These are phyloP conservation scores for Naganishia onofrii DNA, from an alignment of 768 basidiomycete species.

Conservation along the genomic window DNA sequence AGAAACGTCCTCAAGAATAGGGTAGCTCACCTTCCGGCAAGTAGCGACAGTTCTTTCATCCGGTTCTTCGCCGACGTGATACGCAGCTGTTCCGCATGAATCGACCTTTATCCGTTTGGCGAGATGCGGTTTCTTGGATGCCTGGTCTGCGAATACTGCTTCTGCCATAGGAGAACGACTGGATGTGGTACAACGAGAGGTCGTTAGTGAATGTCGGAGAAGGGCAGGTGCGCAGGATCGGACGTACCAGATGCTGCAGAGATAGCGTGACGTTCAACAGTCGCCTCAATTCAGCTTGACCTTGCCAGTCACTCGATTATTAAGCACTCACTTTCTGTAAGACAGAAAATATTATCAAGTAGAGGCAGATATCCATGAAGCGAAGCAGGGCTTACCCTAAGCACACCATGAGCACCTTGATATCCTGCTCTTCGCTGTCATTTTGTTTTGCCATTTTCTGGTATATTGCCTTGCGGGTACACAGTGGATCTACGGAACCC, in stretches of 20 bases:
- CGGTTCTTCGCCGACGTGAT: conserved; percentile 78
- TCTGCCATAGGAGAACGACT: conserved; percentile 89
- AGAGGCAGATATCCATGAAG: background rate
- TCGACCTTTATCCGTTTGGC: conserved; percentile 65
- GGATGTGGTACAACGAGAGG: background rate
- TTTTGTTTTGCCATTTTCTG: background rate
- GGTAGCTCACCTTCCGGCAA: conserved; percentile 63
- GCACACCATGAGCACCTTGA: conserved; percentile 50
- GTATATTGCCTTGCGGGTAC: background rate
- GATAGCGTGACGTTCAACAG: background rate
- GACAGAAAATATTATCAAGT: conserved; percentile 6
- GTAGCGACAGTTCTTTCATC: conserved; percentile 71
- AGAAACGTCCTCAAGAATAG: background rate
- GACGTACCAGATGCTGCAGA: conserved; percentile 37
- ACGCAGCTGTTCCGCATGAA: conserved; percentile 79
- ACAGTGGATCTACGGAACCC: background rate
- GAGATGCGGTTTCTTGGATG: conserved; percentile 33
- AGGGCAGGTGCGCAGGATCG: background rate
- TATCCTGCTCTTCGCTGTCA: conserved; percentile 24
- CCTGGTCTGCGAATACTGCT: conserved; percentile 68
- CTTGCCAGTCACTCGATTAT: background rate
- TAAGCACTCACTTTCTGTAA: conserved; percentile 39
- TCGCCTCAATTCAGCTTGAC: background rate
- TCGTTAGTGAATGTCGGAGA: background rate
- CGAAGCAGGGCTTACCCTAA: conserved; percentile 40